Conservation (phyloP, 2,329 filamentous ascomycete species). For the Venturia pyrina region DNA sequence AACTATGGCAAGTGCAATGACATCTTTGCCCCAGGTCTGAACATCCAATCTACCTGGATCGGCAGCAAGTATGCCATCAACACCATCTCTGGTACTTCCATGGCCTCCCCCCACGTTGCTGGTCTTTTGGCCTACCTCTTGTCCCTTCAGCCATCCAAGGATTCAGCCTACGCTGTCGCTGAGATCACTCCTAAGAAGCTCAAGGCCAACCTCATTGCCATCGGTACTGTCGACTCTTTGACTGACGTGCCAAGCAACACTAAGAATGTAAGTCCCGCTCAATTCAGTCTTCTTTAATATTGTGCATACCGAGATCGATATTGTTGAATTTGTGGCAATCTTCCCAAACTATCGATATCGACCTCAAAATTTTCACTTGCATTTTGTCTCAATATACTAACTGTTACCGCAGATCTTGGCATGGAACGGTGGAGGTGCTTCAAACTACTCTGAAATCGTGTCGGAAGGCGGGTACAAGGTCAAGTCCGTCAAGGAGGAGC, state of each 20-base stretch:
- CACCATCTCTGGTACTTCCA: constrained; percentile 98
- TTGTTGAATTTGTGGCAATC: background rate
- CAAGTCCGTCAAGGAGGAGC: constrained; percentile 22
- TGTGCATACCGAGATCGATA: background rate
- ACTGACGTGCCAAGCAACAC: constrained; percentile 77
- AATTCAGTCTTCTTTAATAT: background rate
- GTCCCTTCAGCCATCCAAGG: constrained; percentile 80
- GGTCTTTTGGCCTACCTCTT: constrained; percentile 97
- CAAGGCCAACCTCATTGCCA: constrained; percentile 75
- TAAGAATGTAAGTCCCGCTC: constrained; percentile 53
- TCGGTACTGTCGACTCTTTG: constrained; percentile 71
- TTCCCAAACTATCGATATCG: constrained; percentile 13
- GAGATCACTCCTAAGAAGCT: constrained; percentile 87
- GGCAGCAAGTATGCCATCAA: constrained; percentile 93
- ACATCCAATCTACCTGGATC: constrained; percentile 97
- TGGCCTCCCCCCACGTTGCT: constrained; percentile 95
- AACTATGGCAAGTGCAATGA: constrained; percentile 99
- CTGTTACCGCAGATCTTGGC: constrained; percentile 55
- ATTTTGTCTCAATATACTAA: background rate
- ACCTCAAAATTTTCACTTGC: constrained; percentile 14
- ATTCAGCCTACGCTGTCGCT: constrained; percentile 85
- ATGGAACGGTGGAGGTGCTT: constrained; percentile 95
- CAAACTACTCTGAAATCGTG: constrained; percentile 81
- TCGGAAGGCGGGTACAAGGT: constrained; percentile 60
- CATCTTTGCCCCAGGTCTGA: constrained; percentile 95